These are phyloP conservation scores for Arthroderma uncinatum DNA, from an alignment of 2,329 filamentous ascomycete genomes.

Conservation along the genomic window DNA sequence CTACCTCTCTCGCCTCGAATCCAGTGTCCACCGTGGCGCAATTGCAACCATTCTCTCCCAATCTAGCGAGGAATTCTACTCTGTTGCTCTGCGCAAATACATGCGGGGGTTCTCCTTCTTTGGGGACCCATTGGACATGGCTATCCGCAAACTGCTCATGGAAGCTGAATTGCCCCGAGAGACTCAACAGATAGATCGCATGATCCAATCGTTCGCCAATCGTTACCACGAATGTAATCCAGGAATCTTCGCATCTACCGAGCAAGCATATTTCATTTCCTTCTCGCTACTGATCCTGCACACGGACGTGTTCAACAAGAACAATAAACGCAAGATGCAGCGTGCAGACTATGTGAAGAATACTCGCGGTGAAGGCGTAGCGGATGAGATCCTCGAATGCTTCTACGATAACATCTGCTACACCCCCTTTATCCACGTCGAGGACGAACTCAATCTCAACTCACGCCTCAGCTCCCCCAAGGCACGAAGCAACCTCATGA, in stretches of 20 bases:
- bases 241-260: constrained; percentile 78
- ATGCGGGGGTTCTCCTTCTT: constrained; percentile 95
- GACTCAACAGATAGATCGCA: constrained; percentile 94
- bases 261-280: constrained; percentile 96
- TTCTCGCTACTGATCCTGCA: constrained; percentile 95
- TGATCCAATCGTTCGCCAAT: constrained; percentile 87
- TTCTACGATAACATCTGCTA: constrained; percentile 99
- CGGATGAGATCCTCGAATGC: constrained; percentile 83
- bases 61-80: constrained; percentile 71
- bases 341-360: constrained; percentile 93
- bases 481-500: constrained; percentile 53
- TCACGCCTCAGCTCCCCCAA: constrained; percentile 62
- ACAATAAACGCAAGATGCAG: constrained; percentile 99
- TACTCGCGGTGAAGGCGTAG: constrained; percentile 81
- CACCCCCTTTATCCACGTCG: constrained; percentile 94
- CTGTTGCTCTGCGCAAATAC: constrained; percentile 77
- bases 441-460: constrained; percentile 67
- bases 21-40: constrained; percentile 63
- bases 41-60: constrained; percentile 81
- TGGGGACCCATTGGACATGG: constrained; percentile 96
- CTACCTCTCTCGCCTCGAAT: constrained; percentile 75
- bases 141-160: constrained; percentile 88
- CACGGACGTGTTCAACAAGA: constrained; percentile 99
- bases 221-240: constrained; percentile 97
- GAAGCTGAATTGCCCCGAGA: constrained; percentile 93